These are phyloP conservation scores for Rutstroemia sp. DNA, from an alignment of 2,329 filamentous ascomycete genomes.

Conservation along the genomic window DNA sequence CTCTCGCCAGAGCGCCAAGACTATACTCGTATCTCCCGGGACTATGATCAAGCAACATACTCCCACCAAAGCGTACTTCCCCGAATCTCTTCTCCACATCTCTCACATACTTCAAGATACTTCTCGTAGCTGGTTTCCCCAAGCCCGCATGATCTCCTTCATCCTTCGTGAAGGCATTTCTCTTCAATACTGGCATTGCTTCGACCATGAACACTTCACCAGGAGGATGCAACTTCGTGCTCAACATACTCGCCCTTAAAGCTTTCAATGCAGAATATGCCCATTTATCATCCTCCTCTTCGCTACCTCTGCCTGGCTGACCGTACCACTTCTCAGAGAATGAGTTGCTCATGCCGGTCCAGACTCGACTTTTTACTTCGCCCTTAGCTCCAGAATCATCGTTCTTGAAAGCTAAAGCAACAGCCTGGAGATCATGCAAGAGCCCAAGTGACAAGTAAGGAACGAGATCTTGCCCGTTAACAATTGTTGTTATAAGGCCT, in stretches of 20 bases:
- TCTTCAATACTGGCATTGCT: conserved; percentile 57
- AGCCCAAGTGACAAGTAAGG: conserved; percentile 67
- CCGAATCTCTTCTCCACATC: conserved; percentile 65
- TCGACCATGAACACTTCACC: conserved; percentile 72
- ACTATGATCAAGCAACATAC: conserved; percentile 71
- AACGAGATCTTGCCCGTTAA: conserved; percentile 68
- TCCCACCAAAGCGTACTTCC: conserved; percentile 63
- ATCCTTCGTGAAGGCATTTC: conserved; percentile 50
- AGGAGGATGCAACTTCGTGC: conserved; percentile 63
- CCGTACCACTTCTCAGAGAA: conserved; percentile 55
- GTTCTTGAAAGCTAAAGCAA: conserved; percentile 65
- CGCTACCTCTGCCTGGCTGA: conserved; percentile 28
- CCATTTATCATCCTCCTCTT: conserved; percentile 58
- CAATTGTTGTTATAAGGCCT: conserved; percentile 66
- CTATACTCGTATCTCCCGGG: conserved; percentile 67
- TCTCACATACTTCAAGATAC: conserved; percentile 62
- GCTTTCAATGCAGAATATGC: conserved; percentile 59
- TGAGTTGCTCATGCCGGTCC: conserved; percentile 55
- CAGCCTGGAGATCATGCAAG: conserved; percentile 66
- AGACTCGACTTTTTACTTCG: conserved; percentile 59
- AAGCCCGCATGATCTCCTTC: conserved; percentile 28
- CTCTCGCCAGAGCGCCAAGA: conserved; percentile 50
- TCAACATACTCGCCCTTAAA: conserved; percentile 60
- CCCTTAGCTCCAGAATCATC: conserved; percentile 61
- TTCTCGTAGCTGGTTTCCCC: conserved; percentile 59